Evolutionary conservation across 192 early-diverging fungal species (phyloP), one percentile per base, ranked within the genome.

Genomic region (Coemansia brasiliensis): DNA sequence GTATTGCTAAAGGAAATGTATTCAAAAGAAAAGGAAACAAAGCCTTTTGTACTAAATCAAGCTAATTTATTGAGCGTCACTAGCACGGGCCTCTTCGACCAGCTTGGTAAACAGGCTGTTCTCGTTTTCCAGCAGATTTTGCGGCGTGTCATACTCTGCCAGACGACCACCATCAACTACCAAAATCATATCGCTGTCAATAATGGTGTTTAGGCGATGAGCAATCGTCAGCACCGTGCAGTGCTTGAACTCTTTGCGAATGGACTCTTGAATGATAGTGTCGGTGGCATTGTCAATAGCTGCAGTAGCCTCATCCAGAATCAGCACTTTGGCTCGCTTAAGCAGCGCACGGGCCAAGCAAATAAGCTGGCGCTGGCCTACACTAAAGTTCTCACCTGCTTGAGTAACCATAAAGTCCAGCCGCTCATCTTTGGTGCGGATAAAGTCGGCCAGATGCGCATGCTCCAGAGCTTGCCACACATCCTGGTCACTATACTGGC

Each of bases 301-400:
- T 9, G 91, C 95, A 0, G 95, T 96, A 1, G 94, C 93, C 65
- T 95, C 93, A 62, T 95, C 91, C 81, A 94, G 75, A 44, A 95
- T 83, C 42, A 94, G 85, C 17, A 93, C 55, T 8, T 76, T 76
- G 29, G 86, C 82, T 13, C 84, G 75, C 12, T 88, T 83, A 21
- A 94, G 72, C 55, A 93, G 80, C 0, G 92, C 89, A 41, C 92
- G 83, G 0, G 92, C 92, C 40, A 94, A 77, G 49, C 87, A 87
- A 6, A 94, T 63, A 24, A 94, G 67, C 59, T 92, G 90, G 10
- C 90, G 79, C 61, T 94, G 90, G 2, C 92, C 92, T 39, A 90
- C 79, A 7, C 86, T 88, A 43, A 94, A 85, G 64, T 91, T 92
- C 39, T 81, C 66, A 9, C 91, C 92, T 55, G 92, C 90, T 76